A percentile compares a stretch with the other conserved stretches of the same genome.
Evolutionary conservation across 1,284 basidiomycete genomes (phyloP).

Genomic region (Ganoderma lucidum): DNA sequence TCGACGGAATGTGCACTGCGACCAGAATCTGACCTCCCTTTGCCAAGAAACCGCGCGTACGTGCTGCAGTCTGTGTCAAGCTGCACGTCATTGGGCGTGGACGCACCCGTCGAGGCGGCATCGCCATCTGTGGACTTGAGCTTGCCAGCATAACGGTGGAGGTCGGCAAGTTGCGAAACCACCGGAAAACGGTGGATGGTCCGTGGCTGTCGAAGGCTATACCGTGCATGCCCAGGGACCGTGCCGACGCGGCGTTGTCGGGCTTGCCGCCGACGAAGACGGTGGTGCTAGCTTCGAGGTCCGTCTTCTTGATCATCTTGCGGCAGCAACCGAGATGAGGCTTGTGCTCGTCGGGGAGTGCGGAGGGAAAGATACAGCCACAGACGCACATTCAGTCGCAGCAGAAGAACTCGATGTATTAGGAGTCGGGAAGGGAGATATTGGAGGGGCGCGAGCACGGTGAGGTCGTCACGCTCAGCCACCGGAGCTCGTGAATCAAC

Average conservation of each 20-base stretch:
- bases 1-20: too few relatives aligned
- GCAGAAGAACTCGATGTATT: conserved; percentile 47
- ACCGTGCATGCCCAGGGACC: conserved; percentile 61
- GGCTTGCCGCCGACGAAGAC: conserved; percentile 67
- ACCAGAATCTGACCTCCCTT: too few relatives aligned
- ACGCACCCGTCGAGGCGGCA: too few relatives aligned
- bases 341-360: conserved; percentile 46
- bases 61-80: too few relatives aligned
- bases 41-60: too few relatives aligned
- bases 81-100: too few relatives aligned
- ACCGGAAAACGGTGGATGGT: conserved; percentile 50
- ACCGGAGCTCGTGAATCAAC: conserved; percentile 56
- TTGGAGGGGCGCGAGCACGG: conserved; percentile 67
- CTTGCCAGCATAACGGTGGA: conserved; percentile 49
- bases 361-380: conserved; percentile 60
- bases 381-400: conserved; percentile 59
- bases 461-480: conserved; percentile 44
- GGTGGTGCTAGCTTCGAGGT: conserved; percentile 50
- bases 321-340: conserved; percentile 59
- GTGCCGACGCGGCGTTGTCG: conserved; percentile 66
- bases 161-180: conserved; percentile 55
- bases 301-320: conserved; percentile 53
- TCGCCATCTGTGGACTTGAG: conserved; percentile 55
- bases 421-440: conserved; percentile 62
- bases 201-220: conserved; percentile 57